Evolutionary conservation across 345 rosid genomes (phyloP), one percentile per base, ranked within the genome.

Genomic region (Gossypium stocksii): DNA sequence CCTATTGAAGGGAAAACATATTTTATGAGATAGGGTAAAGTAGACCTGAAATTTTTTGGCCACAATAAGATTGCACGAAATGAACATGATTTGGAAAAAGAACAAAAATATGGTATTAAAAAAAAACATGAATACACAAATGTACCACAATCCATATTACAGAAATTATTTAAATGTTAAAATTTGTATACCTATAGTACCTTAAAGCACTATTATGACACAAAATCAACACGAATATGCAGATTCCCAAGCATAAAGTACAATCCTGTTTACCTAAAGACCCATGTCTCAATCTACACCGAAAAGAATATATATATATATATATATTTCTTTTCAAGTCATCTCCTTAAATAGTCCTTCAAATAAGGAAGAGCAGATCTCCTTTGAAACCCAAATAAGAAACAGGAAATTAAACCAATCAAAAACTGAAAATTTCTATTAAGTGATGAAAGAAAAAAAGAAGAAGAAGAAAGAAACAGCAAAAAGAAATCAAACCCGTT

Each of bases 401-500:
- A 54, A 38, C 61, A 1, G 45, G 29, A n/a, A 70, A 19, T 16
- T 46, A 79, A 74, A 49, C 52, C 13, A 29, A 70, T 52, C 48
- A 70, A 52, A 29, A 49, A 25, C 45, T 27, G n/a, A 46, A 56
- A 15, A 7, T 6, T 69, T 34, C 34, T 48, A 12, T 38, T 27
- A 48, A 78, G 59, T 16, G 25, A 34, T 17, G 7, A 2, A 44
- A 58, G 20, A 3, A 19, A 11, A 9, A 11, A 20, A 62, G 45
- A 11, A 19, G 6, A 29, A 46, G 25, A 27, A 29, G 17, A 29
- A 46, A 25, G 19, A 53, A 52, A 60, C 8, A 46, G 49, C 60
- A 1, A 13, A 34, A 74, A 73, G 4, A 68, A 72, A 60, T 11
- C 9, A 76, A 72, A 76, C 41, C 74, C 61, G 62, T 61, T 46